phyloP scores from a whole-genome alignment of 768 basidiomycete genomes.

The Glaciozyma antarctica region DNA sequence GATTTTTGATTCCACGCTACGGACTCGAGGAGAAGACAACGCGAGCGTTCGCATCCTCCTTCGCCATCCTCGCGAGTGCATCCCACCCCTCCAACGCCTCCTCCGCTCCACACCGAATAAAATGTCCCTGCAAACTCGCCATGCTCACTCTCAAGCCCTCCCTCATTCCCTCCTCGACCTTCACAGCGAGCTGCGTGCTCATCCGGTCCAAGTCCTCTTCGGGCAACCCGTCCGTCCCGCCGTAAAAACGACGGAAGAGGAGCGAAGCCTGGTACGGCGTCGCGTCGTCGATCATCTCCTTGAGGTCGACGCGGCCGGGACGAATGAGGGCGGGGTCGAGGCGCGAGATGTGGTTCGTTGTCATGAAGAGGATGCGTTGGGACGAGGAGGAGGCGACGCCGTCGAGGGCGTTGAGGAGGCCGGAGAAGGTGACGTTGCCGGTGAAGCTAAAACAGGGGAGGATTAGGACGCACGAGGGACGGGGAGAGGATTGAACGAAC shows the following conservation, averaged over 20 bases:
- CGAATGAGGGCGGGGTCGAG: constrained; percentile 91
- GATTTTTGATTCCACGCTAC: not conserved
- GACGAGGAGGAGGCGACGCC: constrained; percentile 89
- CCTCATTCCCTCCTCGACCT: constrained; percentile 50
- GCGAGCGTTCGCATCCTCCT: constrained; percentile 17
- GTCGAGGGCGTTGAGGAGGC: constrained; percentile 90
- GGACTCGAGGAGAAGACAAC: not conserved
- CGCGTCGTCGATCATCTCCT: constrained; percentile 75
- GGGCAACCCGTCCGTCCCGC: constrained; percentile 42
- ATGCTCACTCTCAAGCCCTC: constrained; percentile 67
- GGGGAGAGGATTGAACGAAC: constrained; percentile 45
- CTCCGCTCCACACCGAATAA: constrained; percentile 56
- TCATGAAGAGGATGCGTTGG: constrained; percentile 97
- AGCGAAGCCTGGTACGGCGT: constrained; percentile 64
- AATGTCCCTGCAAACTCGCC: constrained; percentile 90
- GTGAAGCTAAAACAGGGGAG: constrained; percentile 58
- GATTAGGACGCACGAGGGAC: not conserved
- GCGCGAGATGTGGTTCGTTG: constrained; percentile 84
- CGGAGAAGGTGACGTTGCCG: constrained; percentile 93
- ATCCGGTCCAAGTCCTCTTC: constrained; percentile 45
- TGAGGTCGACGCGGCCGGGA: constrained; percentile 86
- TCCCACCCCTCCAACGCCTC: constrained; percentile 36
- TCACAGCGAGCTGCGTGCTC: constrained; percentile 48
- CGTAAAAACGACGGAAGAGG: constrained; percentile 79
- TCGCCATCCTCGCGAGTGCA: constrained; percentile 27